Percentiles rank a stretch among this genome's conserved stretches.
Conservation (phyloP, 495 filamentous ascomycete species). For the Trichoderma reesei region DNA sequence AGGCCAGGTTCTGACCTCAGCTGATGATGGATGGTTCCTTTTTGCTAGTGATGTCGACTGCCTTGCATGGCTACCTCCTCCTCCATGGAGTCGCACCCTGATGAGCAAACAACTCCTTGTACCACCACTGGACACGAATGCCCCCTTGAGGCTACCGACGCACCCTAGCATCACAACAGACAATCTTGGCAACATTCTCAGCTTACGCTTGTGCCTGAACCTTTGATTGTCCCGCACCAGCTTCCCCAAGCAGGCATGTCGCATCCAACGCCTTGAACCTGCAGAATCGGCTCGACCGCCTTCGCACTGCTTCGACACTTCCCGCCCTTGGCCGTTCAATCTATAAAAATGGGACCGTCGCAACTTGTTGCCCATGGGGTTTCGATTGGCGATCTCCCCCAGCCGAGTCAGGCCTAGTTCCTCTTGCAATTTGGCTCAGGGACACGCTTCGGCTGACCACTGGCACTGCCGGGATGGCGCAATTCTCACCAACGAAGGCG, state of each 20-base stretch:
- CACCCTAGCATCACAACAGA: too few relatives aligned
- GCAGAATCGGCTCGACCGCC: too few relatives aligned
- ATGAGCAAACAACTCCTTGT: not conserved
- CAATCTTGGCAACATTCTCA: too few relatives aligned
- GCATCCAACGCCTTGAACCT: too few relatives aligned
- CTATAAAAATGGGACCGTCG: not conserved
- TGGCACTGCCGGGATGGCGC: not conserved
- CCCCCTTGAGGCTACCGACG: too few relatives aligned
- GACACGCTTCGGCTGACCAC: constrained; percentile 1
- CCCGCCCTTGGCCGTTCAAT: not conserved
- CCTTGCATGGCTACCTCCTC: not conserved
- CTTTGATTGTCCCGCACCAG: too few relatives aligned
- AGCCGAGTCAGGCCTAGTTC: not conserved
- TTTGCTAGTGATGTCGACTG: not conserved
- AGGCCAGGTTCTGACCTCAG: not conserved
- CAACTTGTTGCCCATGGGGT: not conserved
- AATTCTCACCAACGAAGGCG: constrained; percentile 3
- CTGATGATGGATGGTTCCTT: not conserved
- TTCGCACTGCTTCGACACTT: not conserved
- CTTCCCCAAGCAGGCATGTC: too few relatives aligned
- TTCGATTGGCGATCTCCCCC: not conserved
- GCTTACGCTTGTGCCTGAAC: too few relatives aligned
- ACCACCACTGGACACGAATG: too few relatives aligned
- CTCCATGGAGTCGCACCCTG: not conserved
- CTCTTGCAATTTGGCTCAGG: not conserved